phyloP scores from a whole-genome alignment of 306 rosid species.

The Lathyrus tuberosus region DNA sequence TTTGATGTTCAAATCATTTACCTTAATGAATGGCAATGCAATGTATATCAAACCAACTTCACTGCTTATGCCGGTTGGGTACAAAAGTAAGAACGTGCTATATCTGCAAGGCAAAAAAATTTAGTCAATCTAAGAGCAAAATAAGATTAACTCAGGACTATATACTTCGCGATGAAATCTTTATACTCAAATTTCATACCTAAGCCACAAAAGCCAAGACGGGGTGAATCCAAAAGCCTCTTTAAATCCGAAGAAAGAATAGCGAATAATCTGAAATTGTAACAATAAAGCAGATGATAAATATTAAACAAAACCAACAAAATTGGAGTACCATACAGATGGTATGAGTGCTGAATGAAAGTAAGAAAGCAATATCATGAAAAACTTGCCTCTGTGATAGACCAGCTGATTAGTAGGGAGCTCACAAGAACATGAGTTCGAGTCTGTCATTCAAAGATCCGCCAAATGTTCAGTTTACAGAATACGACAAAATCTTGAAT shows the following conservation, averaged over 20 bases:
- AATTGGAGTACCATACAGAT: background rate
- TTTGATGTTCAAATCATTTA: slow-evolving; percentile 32
- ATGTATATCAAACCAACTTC: slow-evolving; percentile 72
- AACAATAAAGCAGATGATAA: slow-evolving; percentile 15
- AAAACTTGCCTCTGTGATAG: slow-evolving; percentile 79
- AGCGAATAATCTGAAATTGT: slow-evolving; percentile 69
- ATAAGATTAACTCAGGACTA: background rate
- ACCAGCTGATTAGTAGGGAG: slow-evolving; percentile 80
- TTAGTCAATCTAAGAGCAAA: slow-evolving; percentile 25
- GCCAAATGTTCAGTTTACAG: slow-evolving; percentile 2
- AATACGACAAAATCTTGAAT: background rate
- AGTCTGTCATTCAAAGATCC: slow-evolving; percentile 50
- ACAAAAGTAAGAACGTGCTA: slow-evolving; percentile 69
- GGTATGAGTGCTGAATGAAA: background rate
- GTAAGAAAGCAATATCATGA: slow-evolving; percentile 11
- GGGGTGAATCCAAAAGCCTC: slow-evolving; percentile 78
- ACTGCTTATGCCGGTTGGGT: slow-evolving; percentile 67
- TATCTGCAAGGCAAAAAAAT: slow-evolving; percentile 53
- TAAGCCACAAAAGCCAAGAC: slow-evolving; percentile 87
- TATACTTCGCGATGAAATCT: slow-evolving; percentile 1
- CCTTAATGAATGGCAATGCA: slow-evolving; percentile 77
- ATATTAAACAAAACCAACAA: slow-evolving; percentile 24
- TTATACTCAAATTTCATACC: slow-evolving; percentile 48
- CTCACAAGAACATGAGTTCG: slow-evolving; percentile 62
- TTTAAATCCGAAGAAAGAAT: slow-evolving; percentile 75